phyloP scores from a whole-genome alignment of 805 yeast species.

The Wilhelminamyces savonicus region DNA sequence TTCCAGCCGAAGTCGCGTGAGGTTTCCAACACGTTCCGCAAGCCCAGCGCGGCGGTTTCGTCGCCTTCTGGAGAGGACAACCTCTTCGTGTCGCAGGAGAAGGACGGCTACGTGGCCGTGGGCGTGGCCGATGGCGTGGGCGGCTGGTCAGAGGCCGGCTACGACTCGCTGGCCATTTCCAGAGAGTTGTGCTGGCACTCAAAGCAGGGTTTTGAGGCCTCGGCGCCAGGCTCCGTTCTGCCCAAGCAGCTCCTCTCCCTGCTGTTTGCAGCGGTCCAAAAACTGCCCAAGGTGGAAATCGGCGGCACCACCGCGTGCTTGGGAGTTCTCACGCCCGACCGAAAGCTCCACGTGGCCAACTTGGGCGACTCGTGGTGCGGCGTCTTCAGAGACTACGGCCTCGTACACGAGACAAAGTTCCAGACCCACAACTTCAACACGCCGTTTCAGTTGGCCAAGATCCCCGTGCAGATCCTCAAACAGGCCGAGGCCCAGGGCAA shows the following conservation, averaged over 20 bases:
- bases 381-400: conserved; percentile 59
- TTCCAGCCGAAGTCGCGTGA: conserved; percentile 67
- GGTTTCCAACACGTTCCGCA: conserved; percentile 41
- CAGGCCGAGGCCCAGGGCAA: conserved; percentile 51
- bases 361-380: conserved; percentile 96
- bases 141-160: conserved; percentile 92
- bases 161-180: conserved; percentile 82
- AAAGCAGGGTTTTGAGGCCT: conserved; percentile 28
- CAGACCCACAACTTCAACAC: conserved; percentile 89
- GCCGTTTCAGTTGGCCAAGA: conserved; percentile 83
- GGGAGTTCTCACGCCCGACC: conserved; percentile 56
- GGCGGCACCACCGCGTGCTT: conserved; percentile 94
- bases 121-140: conserved; percentile 97
- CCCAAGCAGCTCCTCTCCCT: conserved; percentile 46
- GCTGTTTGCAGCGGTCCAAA: conserved; percentile 51
- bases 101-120: conserved; percentile 42
- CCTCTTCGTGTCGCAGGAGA: conserved; percentile 44
- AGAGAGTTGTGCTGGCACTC: conserved; percentile 66
- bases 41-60: conserved; percentile 34
- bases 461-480: conserved; percentile 56
- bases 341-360: conserved; percentile 64
- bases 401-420: conserved; percentile 61
- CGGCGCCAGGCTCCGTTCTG: conserved; percentile 9
- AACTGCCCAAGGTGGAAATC: conserved; percentile 60
- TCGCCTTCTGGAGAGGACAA: conserved; percentile 75